Base-by-base conservation (phyloP, 2,329 filamentous ascomycete genomes). In the Neopestalotiopsis clavispora region DNA sequence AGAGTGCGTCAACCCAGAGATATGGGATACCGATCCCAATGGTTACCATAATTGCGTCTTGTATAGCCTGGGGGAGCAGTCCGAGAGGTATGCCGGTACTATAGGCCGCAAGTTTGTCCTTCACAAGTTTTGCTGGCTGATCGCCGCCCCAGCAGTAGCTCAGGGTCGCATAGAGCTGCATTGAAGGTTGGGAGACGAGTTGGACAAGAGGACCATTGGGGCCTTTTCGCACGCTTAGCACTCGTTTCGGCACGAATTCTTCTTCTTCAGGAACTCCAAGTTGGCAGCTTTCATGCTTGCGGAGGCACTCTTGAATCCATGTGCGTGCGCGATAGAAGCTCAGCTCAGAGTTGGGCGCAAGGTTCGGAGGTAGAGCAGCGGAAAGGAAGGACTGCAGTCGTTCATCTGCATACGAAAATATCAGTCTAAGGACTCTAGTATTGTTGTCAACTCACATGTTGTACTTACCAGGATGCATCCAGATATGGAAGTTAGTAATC, bases 61-160 rank as follows among this genome's bases (percentile, higher is more conserved):
- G 20, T 28, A 60, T 28, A 6, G 58, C 30, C 58, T 5, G 58
- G 1, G 58, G 58, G 9, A 60, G 30, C 23, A 1, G 1, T 23
- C 3, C 1, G 28, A 60, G 3, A 14, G n/a, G 5, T 14, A 60
- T 60, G 7, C 30, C 58, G 4, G 7, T 1, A 17, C 23, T 60
- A 13, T 60, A 34, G 6, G 30, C 58, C 2, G 58, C 58, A 17
- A 60, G 0, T 1, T 28, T 60, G 23, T 60, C 58, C 13, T 34
- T 28, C 4, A 34, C 28, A 14, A 28, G 17, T 17, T 60, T 30
- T 1, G 30, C 30, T 60, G 58, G 58, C 58, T 60, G 58, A 5
- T 28, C 23, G 17, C 58, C 58, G n/a, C 58, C 58, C 58, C 58
- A 60, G n/a, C 58, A 60, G 1, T 60, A 60, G 1, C 58, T 60